Evolutionary conservation across 2,329 filamentous ascomycete species (phyloP), one percentile per base, ranked within the genome.

Genomic region (Trichoderma sp.): DNA sequence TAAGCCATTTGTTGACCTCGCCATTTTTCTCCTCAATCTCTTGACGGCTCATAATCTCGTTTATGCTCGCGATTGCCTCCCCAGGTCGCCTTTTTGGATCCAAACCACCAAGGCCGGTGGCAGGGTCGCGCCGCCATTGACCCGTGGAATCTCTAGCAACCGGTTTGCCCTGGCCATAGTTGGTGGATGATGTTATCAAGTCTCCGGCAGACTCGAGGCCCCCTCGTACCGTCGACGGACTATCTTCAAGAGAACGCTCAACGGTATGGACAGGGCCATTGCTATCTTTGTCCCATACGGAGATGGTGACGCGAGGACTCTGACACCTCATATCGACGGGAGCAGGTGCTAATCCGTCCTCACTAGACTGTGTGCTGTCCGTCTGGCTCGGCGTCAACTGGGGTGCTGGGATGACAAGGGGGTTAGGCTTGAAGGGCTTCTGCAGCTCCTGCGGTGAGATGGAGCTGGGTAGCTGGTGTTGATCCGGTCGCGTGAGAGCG

Each of bases 241-340:
- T 78, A 59, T 81, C 78, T 61, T 78, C 76, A 39, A 84, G 80
- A 7, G 77, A 74, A 16, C 80, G 80, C 69, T 84, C 82, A 43
- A 81, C 71, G 7, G 80, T 76, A 60, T 81, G 81, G 14, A 80
- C 73, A 0, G 77, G 76, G 26, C 74, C 75, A 43, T 74, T 75
- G 52, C 77, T 80, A 66, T 81, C 84, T 70, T 80, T 81, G 56
- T 82, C 85, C 84, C 84, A 88, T 71, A 86, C 78, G 1, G 86
- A 88, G 59, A 88, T 84, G 6, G 83, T 87, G 24, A 89, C 84
- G 32, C 82, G 82, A 7, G 86, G 86, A 73, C 86, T 88, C 69
- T 81, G 82, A 24, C 78, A 75, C 37, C 80, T 76, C 82, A 85
- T 85, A 65, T 78, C 73, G 60, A 79, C 73, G 10, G 79, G 73